Evolutionary conservation across 1,284 basidiomycete species (phyloP).

Genomic region (Veloboletus limbatus): DNA sequence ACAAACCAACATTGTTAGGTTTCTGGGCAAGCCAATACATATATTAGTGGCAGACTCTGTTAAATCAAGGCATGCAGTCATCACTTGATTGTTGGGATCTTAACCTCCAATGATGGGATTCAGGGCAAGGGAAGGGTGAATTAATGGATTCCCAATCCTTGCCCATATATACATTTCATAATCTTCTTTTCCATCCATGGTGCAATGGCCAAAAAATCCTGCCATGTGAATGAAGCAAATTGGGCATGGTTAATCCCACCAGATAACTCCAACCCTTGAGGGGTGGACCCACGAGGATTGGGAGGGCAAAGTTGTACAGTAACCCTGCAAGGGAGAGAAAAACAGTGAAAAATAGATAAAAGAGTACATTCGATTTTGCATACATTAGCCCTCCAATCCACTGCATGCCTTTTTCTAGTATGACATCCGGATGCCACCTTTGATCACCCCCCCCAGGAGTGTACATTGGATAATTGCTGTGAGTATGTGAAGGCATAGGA

Average conservation of each 20-base stretch:
- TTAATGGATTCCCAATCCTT: conserved; percentile 58
- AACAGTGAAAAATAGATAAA: conserved; percentile 2
- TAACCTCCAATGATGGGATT: neutral
- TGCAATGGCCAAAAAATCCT: conserved; percentile 65
- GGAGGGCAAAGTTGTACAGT: conserved; percentile 58
- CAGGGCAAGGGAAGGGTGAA: conserved; percentile 1
- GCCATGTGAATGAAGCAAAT: conserved; percentile 67
- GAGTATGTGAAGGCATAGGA: conserved; percentile 53
- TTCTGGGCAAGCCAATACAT: conserved; percentile 5
- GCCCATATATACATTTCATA: conserved; percentile 61
- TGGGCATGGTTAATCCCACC: conserved; percentile 49
- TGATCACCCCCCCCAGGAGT: conserved; percentile 66
- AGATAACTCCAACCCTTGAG: conserved; percentile 50
- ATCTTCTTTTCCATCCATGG: conserved; percentile 72
- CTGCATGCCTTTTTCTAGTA: conserved; percentile 58
- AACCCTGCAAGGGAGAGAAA: conserved; percentile 45
- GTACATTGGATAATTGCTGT: conserved; percentile 67
- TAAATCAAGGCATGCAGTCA: conserved; percentile 11
- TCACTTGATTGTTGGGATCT: conserved; percentile 1
- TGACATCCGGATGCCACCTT: conserved; percentile 56
- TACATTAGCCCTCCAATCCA: conserved; percentile 77
- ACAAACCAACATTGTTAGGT: conserved; percentile 5
- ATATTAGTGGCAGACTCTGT: neutral
- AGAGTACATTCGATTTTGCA: conserved; percentile 20
- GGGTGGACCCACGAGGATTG: conserved; percentile 39